These are phyloP conservation scores for Brasenia schreberi DNA, from an alignment of 164 flowering plant genomes.

Conservation along the genomic window DNA sequence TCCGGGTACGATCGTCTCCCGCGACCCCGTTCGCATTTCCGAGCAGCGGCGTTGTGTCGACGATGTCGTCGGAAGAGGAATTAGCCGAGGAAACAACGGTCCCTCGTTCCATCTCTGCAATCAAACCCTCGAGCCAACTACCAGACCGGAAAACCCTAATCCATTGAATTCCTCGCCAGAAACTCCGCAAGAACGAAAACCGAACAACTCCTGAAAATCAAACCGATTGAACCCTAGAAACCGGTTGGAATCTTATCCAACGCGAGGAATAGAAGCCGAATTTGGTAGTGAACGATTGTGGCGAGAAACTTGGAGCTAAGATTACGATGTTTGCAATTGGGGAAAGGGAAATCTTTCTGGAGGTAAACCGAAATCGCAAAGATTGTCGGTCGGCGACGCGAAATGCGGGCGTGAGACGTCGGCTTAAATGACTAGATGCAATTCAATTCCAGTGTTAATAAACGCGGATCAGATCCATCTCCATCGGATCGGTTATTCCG, in stretches of 20 bases:
- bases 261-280: background rate
- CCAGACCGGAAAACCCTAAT: background rate
- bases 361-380: too few species aligned
- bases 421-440: too few species aligned
- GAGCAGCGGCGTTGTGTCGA: conserved; percentile 40
- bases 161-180: background rate
- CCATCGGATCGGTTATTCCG: too few species aligned
- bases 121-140: background rate
- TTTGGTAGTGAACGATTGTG: background rate
- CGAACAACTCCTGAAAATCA: background rate
- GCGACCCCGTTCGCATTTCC: conserved; percentile 7
- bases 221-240: background rate
- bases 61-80: conserved; percentile 2
- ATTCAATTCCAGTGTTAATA: too few species aligned
- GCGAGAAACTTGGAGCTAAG: too few species aligned
- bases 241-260: background rate
- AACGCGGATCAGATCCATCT: too few species aligned
- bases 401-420: too few species aligned
- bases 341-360: too few species aligned
- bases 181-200: background rate
- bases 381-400: too few species aligned
- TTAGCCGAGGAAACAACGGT: conserved; percentile 3
- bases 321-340: too few species aligned
- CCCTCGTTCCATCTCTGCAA: background rate
- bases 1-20: conserved; percentile 21